Evolutionary conservation across 306 rosid genomes (phyloP), one percentile per base, ranked within the genome.

Genomic region (Heteromeles arbutifolia): DNA sequence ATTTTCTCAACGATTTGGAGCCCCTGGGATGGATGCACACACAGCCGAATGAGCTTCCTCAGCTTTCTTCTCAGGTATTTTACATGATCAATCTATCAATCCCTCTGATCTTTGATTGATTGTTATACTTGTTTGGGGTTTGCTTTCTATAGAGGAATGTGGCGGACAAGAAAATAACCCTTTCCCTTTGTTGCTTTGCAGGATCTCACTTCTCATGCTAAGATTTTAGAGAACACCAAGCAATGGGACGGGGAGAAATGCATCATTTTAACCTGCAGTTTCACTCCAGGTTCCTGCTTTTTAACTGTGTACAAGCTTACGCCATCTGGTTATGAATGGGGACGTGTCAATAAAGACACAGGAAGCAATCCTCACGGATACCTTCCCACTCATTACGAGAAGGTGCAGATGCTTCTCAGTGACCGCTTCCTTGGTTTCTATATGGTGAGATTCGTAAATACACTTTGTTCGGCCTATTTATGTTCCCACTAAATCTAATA

Each of bases 1-100:
- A 96, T 85, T 96, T 96, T 80, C 88, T 96, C 81, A 92, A 83
- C 75, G 99, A 92, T 82, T 86, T 96, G 86, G 99, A 96, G 81
- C 99, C 99, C 32, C 74, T 96, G 92, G 99, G 99, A 74, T 96
- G 99, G 99, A 92, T 96, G 99, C 99, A 96, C 82, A 96, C 99
- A 5, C 99, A 96, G 68, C 99, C 99, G n/a, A 96, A 96, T 76
- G 99, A 92, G 77, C 98, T 96, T 82, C 97, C 98, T 24, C 99
- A 96, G 88, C 83, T 96, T 80, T 92, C 99, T 10, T 97, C 99
- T 21, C 98, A 92, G 98, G 98, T 94, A 74, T 62, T 39, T 50
- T 56, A 65, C 12, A 18, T 29, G 2, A 24, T 12, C 22, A 15
- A 31, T 56, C 15, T 62, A 59, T 72, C 18, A 17, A 14, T 45